Evolutionary conservation across 371 early-diverging fungal species (phyloP).

Genomic region (Mucor piriformis): DNA sequence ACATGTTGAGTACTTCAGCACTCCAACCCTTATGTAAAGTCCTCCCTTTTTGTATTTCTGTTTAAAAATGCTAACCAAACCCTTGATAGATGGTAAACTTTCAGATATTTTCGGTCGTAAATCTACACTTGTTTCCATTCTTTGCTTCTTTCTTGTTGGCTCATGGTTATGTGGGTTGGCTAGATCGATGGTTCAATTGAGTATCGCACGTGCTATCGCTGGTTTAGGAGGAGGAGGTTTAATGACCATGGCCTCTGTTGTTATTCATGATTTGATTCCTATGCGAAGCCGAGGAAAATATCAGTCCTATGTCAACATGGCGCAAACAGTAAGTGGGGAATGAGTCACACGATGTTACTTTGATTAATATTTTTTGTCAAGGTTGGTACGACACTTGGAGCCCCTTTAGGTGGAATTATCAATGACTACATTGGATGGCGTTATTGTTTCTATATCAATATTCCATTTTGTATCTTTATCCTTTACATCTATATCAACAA

Average conservation of each 20-base stretch:
- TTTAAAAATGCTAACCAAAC: background rate
- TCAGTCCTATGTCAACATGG: conserved; percentile 46
- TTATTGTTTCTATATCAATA: conserved; percentile 72
- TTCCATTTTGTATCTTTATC: conserved; percentile 64
- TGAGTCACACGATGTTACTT: too few relatives aligned
- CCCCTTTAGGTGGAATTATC: conserved; percentile 56
- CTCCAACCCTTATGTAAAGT: conserved; percentile 70
- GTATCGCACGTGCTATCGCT: conserved; percentile 74
- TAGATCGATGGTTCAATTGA: conserved; percentile 62
- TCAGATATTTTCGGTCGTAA: conserved; percentile 48
- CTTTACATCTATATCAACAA: conserved; percentile 30
- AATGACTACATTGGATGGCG: conserved; percentile 64
- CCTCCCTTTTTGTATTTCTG: conserved; percentile 1
- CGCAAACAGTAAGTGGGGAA: conserved; percentile 36
- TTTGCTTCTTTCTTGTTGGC: conserved; percentile 36
- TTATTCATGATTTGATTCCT: conserved; percentile 43
- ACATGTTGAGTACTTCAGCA: conserved; percentile 72
- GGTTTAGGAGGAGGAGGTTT: conserved; percentile 86
- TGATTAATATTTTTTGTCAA: conserved; percentile 1
- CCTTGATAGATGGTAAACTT: conserved; percentile 33
- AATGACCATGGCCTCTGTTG: conserved; percentile 33
- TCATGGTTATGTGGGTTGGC: conserved; percentile 58
- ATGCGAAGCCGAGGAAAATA: conserved; percentile 39
- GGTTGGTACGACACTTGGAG: conserved; percentile 41
- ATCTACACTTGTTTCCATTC: conserved; percentile 29